Evolutionary conservation across 73 alveolate genomes (phyloP).

Genomic region (Paramecium sonneborni): DNA sequence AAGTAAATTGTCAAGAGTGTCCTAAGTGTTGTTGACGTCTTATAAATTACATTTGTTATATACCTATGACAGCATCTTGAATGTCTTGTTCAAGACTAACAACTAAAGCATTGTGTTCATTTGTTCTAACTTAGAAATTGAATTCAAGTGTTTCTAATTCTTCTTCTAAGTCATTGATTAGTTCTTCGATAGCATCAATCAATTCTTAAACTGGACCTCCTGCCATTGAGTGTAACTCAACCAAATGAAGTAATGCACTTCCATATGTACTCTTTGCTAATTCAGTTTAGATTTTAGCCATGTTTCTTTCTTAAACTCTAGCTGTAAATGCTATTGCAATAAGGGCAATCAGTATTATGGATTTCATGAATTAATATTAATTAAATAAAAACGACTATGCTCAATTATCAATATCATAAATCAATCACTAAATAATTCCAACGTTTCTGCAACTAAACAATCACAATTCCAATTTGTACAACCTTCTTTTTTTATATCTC

Average conservation of each 20-base stretch:
- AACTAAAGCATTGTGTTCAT: conserved; percentile 49
- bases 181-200: conserved; percentile 57
- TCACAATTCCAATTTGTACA: neutral
- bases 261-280: conserved; percentile 45
- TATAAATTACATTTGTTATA: neutral
- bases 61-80: conserved; percentile 55
- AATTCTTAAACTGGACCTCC: conserved; percentile 60
- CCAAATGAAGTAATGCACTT: conserved; percentile 32
- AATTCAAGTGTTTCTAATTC: conserved; percentile 37
- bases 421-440: conserved; percentile 1
- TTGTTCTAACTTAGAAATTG: conserved; percentile 29
- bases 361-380: conserved; percentile 25
- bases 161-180: conserved; percentile 41
- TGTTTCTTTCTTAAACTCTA: conserved; percentile 43
- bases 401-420: neutral
- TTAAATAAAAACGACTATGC: conserved; percentile 33
- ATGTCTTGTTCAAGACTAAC: conserved; percentile 38
- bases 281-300: conserved; percentile 27
- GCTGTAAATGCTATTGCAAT: conserved; percentile 43
- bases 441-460: neutral
- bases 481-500: neutral
- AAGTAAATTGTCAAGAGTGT: conserved; percentile 52
- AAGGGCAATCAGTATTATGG: conserved; percentile 29
- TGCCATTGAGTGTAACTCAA: conserved; percentile 49
- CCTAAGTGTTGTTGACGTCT: conserved; percentile 44